phyloP scores from a whole-genome alignment of 805 yeast genomes.

The Ogataea wickerhamii region DNA sequence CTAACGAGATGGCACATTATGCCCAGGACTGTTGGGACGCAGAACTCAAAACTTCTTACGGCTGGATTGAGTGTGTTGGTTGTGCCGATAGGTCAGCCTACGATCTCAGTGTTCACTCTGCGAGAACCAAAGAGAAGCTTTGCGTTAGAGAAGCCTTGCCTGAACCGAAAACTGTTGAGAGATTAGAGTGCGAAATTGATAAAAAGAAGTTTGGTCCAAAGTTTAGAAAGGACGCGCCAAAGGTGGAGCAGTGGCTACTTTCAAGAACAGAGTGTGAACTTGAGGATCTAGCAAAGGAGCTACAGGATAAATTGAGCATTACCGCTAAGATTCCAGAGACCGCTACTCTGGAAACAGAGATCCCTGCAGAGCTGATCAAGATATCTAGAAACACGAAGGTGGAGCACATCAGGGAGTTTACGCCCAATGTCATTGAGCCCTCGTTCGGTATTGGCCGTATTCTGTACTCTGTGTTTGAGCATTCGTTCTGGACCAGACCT shows the following conservation, averaged over 20 bases:
- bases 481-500: constrained; percentile 91
- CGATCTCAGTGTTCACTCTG: constrained; percentile 92
- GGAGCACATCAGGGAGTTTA: constrained; percentile 91
- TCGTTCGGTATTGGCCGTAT: constrained; percentile 99
- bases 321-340: constrained; percentile 64
- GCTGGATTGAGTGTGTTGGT: constrained; percentile 99
- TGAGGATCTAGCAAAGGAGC: constrained; percentile 69
- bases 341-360: constrained; percentile 50
- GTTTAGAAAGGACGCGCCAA: constrained; percentile 95
- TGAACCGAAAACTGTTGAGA: constrained; percentile 78
- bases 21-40: constrained; percentile 99
- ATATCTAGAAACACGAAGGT: constrained; percentile 76
- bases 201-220: constrained; percentile 97
- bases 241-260: constrained; percentile 76
- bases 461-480: constrained; percentile 89
- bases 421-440: constrained; percentile 98
- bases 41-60: constrained; percentile 90
- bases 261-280: constrained; percentile 81
- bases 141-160: constrained; percentile 89
- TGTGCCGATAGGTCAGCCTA: constrained; percentile 99
- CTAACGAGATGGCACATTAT: constrained; percentile 99
- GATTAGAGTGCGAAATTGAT: constrained; percentile 79
- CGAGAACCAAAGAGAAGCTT: constrained; percentile 90
- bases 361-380: constrained; percentile 66
- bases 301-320: constrained; percentile 59